phyloP scores from a whole-genome alignment of 441 rosid genomes.

The Pelargonium cotyledonis region DNA sequence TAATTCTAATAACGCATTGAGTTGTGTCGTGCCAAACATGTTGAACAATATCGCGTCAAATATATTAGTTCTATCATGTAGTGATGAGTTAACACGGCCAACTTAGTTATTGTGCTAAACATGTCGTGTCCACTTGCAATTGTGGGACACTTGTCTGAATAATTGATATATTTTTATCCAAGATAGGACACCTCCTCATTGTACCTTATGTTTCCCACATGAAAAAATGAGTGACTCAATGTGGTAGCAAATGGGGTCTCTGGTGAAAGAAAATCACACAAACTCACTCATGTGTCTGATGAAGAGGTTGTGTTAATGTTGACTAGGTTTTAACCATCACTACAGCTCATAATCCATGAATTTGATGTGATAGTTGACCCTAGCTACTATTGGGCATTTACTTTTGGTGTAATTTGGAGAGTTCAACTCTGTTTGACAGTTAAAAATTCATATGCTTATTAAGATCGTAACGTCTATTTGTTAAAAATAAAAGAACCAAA shows the following conservation, averaged over 20 bases:
- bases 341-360: not conserved
- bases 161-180: not conserved
- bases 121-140: not conserved
- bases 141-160: not conserved
- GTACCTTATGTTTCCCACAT: constrained; percentile 3
- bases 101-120: too few relatives aligned
- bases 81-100: too few relatives aligned
- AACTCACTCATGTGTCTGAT: not conserved
- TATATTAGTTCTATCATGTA: too few relatives aligned
- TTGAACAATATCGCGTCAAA: too few relatives aligned
- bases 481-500: too few relatives aligned
- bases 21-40: too few relatives aligned
- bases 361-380: not conserved
- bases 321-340: not conserved
- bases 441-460: too few relatives aligned
- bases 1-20: too few relatives aligned
- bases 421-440: too few relatives aligned
- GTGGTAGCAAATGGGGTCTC: not conserved
- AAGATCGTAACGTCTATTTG: too few relatives aligned
- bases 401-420: too few relatives aligned
- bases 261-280: not conserved
- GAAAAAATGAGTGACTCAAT: not conserved
- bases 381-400: too few relatives aligned
- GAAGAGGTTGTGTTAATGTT: not conserved
- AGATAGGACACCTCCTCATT: not conserved